Conservation (phyloP, 2,329 filamentous ascomycete species). For the Geosmithia morbida region DNA sequence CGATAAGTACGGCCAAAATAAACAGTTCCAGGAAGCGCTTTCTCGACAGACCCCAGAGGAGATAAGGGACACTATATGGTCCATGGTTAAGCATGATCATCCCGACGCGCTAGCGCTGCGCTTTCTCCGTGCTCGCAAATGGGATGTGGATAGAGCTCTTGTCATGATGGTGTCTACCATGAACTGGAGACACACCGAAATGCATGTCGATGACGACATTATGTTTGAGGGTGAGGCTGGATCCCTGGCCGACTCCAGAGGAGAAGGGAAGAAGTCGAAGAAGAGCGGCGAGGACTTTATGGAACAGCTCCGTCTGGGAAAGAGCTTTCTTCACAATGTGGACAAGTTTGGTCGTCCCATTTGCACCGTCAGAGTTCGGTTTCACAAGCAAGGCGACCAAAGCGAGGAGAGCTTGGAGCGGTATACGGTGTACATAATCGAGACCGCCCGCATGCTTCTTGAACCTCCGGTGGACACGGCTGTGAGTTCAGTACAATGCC, state of each 20-base stretch:
- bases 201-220: slow-evolving; percentile 82
- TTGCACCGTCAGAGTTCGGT: slow-evolving; percentile 67
- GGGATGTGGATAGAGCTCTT: slow-evolving; percentile 86
- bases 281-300: slow-evolving; percentile 65
- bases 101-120: slow-evolving; percentile 74
- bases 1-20: slow-evolving; percentile 87
- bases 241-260: slow-evolving; percentile 44
- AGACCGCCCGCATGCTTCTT: slow-evolving; percentile 79
- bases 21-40: slow-evolving; percentile 72
- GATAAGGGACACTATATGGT: slow-evolving; percentile 74
- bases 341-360: slow-evolving; percentile 79
- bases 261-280: slow-evolving; percentile 43
- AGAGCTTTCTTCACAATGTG: slow-evolving; percentile 79
- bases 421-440: slow-evolving; percentile 88
- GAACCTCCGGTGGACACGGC: slow-evolving; percentile 76
- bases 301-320: slow-evolving; percentile 72
- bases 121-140: slow-evolving; percentile 82
- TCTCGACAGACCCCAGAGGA: slow-evolving; percentile 63
- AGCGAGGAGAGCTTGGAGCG: slow-evolving; percentile 68
- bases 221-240: slow-evolving; percentile 61
- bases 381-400: slow-evolving; percentile 76
- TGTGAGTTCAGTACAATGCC: slow-evolving; percentile 38
- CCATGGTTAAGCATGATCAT: slow-evolving; percentile 89
- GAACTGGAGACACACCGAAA: slow-evolving; percentile 73
- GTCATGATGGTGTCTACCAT: slow-evolving; percentile 92